phyloP scores from a whole-genome alignment of 805 yeast genomes.

The Teunomyces barrocoloradensis region DNA sequence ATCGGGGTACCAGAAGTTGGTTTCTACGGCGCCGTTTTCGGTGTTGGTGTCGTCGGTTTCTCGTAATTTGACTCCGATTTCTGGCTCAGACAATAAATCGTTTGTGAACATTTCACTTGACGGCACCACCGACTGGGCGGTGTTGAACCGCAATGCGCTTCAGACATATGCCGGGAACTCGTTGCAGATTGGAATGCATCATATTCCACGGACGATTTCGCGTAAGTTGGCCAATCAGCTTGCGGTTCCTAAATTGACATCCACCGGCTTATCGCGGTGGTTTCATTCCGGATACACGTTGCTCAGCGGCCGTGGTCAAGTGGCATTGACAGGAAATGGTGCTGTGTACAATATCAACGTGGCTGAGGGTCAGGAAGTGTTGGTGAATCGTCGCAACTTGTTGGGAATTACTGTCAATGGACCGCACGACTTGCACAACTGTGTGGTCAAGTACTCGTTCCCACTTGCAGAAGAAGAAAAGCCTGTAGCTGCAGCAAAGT shows the following conservation, averaged over 20 bases:
- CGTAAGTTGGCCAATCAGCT: constrained; percentile 26
- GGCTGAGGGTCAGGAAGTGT: constrained; percentile 45
- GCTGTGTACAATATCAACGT: constrained; percentile 48
- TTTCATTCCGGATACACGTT: constrained; percentile 43
- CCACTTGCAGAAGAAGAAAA: constrained; percentile 5
- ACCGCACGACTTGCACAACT: constrained; percentile 42
- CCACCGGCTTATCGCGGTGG: constrained; percentile 43
- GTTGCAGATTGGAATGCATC: constrained; percentile 35
- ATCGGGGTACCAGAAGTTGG: constrained; percentile 45
- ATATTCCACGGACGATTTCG: constrained; percentile 40
- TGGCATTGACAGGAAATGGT: constrained; percentile 55
- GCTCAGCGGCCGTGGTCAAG: constrained; percentile 57
- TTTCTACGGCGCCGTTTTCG: constrained; percentile 47
- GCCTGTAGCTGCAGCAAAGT: neutral
- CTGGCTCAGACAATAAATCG: constrained; percentile 28
- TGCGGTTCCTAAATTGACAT: constrained; percentile 18
- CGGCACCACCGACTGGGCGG: constrained; percentile 63
- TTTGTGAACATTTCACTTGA: constrained; percentile 49
- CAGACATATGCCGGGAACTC: constrained; percentile 57
- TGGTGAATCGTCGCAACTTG: constrained; percentile 45
- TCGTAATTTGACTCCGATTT: constrained; percentile 13
- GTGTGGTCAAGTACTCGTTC: constrained; percentile 27
- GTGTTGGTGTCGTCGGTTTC: constrained; percentile 40
- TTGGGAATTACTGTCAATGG: constrained; percentile 53
- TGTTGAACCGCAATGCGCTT: constrained; percentile 46